Conservation (phyloP, 2,329 filamentous ascomycete genomes). For the Botryotinia convoluta region DNA sequence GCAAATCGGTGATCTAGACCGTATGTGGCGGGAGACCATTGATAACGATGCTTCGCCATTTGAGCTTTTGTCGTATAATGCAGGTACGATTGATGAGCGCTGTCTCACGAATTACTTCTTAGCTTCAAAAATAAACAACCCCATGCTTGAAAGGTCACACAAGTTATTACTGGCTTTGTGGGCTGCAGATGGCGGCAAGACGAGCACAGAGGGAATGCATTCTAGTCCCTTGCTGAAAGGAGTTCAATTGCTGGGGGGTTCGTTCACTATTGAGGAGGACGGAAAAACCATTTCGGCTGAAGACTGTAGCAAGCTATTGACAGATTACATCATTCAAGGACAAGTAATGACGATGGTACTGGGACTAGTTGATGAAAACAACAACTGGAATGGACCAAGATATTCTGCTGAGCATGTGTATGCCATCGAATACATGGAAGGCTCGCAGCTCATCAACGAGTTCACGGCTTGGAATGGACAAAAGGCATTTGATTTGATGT, state of each 20-base stretch:
- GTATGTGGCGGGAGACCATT: conserved; percentile 51
- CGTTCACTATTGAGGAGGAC: conserved; percentile 35
- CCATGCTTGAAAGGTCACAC: conserved; percentile 50
- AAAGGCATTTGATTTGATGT: conserved; percentile 51
- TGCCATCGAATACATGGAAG: conserved; percentile 49
- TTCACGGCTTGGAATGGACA: conserved; percentile 51
- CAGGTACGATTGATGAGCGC: conserved; percentile 39
- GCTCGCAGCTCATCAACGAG: conserved; percentile 52
- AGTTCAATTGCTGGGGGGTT: conserved; percentile 40
- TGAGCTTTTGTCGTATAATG: conserved; percentile 49
- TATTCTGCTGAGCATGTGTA: conserved; percentile 51
- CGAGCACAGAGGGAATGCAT: conserved; percentile 52
- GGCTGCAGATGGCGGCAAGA: conserved; percentile 46
- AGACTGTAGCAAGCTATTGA: conserved; percentile 45
- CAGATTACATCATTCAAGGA: conserved; percentile 57
- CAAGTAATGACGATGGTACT: conserved; percentile 52
- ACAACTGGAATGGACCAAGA: conserved; percentile 52
- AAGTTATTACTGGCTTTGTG: conserved; percentile 51
- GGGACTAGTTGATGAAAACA: conserved; percentile 50
- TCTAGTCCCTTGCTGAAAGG: conserved; percentile 47
- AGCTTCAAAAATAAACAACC: conserved; percentile 42
- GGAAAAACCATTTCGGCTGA: conserved; percentile 41
- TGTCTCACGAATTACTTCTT: conserved; percentile 52
- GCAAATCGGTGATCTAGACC: conserved; percentile 55
- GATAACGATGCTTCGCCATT: conserved; percentile 46